A percentile compares a stretch with the other conserved stretches of the same genome.
These are phyloP conservation scores for Penicillium sclerotigenum DNA, from an alignment of 2,329 filamentous ascomycete genomes.

Conservation along the genomic window DNA sequence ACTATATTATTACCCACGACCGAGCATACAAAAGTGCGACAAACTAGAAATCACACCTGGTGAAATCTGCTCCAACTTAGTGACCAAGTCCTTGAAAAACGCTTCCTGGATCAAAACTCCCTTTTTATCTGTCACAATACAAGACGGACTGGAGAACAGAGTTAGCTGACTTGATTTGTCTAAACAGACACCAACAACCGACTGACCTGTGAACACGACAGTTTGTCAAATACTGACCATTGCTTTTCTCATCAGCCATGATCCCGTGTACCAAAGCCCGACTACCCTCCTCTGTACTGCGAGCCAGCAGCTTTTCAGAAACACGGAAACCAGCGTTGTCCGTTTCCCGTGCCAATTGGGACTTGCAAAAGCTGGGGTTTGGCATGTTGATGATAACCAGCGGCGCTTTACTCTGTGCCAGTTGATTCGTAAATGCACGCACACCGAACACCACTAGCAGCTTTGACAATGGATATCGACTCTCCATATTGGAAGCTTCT, in stretches of 20 bases:
- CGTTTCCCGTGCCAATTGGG: slow-evolving; percentile 22
- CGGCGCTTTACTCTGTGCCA: background rate
- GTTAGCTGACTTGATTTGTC: background rate
- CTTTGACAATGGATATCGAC: slow-evolving; percentile 19
- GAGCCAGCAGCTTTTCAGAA: slow-evolving; percentile 14
- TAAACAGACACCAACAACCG: background rate
- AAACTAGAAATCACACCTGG: slow-evolving; percentile 4
- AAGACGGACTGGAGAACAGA: slow-evolving; percentile 6
- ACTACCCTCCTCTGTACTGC: slow-evolving; percentile 20
- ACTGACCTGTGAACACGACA: slow-evolving; percentile 18
- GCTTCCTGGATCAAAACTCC: slow-evolving; percentile 9
- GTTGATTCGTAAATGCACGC: slow-evolving; percentile 11
- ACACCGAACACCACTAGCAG: slow-evolving; percentile 19
- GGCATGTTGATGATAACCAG: slow-evolving; percentile 41
- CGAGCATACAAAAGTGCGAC: background rate
- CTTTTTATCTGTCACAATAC: slow-evolving; percentile 9
- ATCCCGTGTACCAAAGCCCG: slow-evolving; percentile 21
- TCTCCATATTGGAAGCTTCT: slow-evolving; percentile 13
- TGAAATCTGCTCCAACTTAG: slow-evolving; percentile 13
- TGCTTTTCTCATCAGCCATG: slow-evolving; percentile 12
- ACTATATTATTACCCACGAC: background rate
- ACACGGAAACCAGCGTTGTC: slow-evolving; percentile 12
- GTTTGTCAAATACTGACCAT: slow-evolving; percentile 20
- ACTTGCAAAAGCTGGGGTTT: slow-evolving; percentile 46
- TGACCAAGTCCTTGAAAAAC: slow-evolving; percentile 16